Base-by-base conservation (phyloP, 768 basidiomycete species). In the Serendipita sp. region DNA sequence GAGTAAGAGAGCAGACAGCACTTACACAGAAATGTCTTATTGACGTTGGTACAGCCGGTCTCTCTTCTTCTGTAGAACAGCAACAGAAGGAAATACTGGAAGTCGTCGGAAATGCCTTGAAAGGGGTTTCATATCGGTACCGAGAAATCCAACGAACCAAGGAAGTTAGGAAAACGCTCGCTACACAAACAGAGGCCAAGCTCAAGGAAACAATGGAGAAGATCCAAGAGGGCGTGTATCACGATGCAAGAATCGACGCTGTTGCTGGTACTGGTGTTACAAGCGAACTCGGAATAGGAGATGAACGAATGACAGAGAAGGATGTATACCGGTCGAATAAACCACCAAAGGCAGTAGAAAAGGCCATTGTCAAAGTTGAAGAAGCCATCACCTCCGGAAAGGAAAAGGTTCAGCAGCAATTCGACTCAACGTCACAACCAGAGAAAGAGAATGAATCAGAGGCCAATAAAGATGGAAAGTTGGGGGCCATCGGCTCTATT, bases 241-340 rank as follows among this genome's bases (percentile, higher is more conserved):
- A 93, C 68, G 94, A 97, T 71, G 88, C 87, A 7, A 78, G 94
- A 60, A 66, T 96, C 36, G 94, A 95, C 71, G 85, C 83, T 66
- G 75, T 94, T 36, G 85, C 89, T 1, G 93, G 92, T 0, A 92
- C 86, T 66, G 93, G 94, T 1, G 72, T 89, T 56, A 92, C 96
- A 76, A 80, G 82, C 58, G 92, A 94, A 72, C 79, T 96, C 0
- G 93, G 92, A 1, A 71, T 88, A 1, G 92, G 92, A 0, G 83
- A 91, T 63, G 92, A 94, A 72, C 69, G 69, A 2, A 79, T 85
- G 67, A 69, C 69, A 7, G 70, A 70, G 35, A 71, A 72, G 5
- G 78, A 81, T 64, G 70, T 68, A 28, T 71, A 73, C 7, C 36
- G 47, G 1, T 8, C 13, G 7, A 36, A n/a, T 3, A 60, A 60